phyloP scores from a whole-genome alignment of 495 filamentous ascomycete species.

The Aspergillus sparsus region DNA sequence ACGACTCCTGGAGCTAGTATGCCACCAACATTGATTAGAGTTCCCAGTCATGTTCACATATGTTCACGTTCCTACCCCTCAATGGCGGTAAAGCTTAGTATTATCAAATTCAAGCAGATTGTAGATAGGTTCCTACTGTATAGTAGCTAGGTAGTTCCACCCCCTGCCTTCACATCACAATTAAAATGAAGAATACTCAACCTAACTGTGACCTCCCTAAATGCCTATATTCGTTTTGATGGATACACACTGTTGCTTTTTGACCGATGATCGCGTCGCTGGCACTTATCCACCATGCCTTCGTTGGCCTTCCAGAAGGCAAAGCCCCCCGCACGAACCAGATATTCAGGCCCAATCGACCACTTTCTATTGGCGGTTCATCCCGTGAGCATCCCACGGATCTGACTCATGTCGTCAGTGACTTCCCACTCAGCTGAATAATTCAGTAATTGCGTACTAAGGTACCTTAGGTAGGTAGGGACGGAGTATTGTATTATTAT shows the following conservation, averaged over 20 bases:
- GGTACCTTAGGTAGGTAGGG: not conserved
- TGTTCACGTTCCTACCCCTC: slow-evolving; percentile 2
- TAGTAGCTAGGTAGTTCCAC: no score
- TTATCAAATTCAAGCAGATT: not conserved
- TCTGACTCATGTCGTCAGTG: slow-evolving; percentile 30
- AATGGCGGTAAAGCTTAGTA: slow-evolving; percentile 17
- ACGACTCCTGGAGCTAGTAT: not conserved
- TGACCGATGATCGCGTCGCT: no score
- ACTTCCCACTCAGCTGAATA: slow-evolving; percentile 2
- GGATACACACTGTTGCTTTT: no score
- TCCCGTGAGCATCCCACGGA: slow-evolving; percentile 13
- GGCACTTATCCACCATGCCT: not conserved
- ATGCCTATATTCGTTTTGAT: no score
- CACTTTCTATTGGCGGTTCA: slow-evolving; percentile 15
- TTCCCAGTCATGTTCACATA: not conserved
- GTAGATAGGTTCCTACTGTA: not conserved
- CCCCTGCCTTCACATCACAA: not conserved
- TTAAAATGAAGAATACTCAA: not conserved
- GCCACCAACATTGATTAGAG: not conserved
- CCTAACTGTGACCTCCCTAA: not conserved
- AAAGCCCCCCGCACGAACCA: slow-evolving; percentile 22
- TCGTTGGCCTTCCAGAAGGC: slow-evolving; percentile 8
- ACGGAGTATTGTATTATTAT: no score
- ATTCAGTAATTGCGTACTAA: not conserved
- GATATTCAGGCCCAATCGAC: not conserved